Evolutionary conservation across 345 rosid species (phyloP).

Genomic region (Nasturtium officinale): DNA sequence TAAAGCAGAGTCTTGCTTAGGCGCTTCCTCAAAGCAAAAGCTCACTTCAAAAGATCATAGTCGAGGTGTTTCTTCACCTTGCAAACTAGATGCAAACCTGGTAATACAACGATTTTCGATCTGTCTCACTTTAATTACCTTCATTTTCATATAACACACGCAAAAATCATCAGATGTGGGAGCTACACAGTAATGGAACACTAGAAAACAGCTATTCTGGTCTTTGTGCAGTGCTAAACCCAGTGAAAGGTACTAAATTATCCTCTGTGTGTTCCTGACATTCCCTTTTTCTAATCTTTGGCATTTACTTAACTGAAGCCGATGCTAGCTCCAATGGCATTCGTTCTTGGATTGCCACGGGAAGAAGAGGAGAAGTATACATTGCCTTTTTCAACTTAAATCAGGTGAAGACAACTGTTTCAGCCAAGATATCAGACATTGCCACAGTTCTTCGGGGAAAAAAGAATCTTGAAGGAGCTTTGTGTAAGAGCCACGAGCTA

Average conservation of each 20-base stretch:
- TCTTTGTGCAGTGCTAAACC: conserved; percentile 72
- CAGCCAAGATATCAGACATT: conserved; percentile 62
- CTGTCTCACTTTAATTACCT: neutral
- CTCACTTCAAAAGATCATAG: conserved; percentile 65
- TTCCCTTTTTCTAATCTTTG: neutral
- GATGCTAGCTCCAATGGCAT: conserved; percentile 48
- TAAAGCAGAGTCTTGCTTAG: conserved; percentile 65
- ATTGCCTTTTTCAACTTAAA: conserved; percentile 69
- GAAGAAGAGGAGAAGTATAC: conserved; percentile 67
- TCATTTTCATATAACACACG: neutral
- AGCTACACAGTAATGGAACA: conserved; percentile 60
- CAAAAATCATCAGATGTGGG: conserved; percentile 71
- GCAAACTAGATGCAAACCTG: conserved; percentile 81
- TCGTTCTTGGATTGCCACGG: conserved; percentile 90
- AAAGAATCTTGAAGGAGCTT: conserved; percentile 44
- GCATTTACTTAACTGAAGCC: conserved; percentile 14
- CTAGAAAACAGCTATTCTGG: conserved; percentile 77
- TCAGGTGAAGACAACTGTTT: conserved; percentile 48
- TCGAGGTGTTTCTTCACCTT: conserved; percentile 64
- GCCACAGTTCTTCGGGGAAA: conserved; percentile 49
- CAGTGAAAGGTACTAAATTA: conserved; percentile 50
- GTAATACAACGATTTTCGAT: conserved; percentile 34
- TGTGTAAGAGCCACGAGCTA: conserved; percentile 59
- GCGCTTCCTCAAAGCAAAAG: conserved; percentile 68
- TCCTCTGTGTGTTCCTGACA: neutral